phyloP scores from a whole-genome alignment of 768 basidiomycete genomes.

The Amyloporia xantha region DNA sequence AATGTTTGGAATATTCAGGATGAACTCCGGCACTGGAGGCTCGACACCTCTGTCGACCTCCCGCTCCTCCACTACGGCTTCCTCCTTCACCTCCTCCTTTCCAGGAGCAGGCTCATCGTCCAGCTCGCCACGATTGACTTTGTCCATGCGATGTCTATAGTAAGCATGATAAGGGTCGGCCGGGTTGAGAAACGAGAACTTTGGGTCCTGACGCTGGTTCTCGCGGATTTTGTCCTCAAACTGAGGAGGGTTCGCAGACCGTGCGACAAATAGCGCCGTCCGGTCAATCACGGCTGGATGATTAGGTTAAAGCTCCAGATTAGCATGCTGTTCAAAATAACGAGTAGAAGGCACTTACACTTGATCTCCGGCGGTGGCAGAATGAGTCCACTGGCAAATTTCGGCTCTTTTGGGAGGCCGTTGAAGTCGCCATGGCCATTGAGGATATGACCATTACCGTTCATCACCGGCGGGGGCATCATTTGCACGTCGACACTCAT shows the following conservation, averaged over 20 bases:
- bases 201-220: constrained; percentile 92
- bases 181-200: constrained; percentile 97
- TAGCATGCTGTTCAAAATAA: constrained; percentile 2
- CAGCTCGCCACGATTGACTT: constrained; percentile 67
- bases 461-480: constrained; percentile 23
- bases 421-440: constrained; percentile 34
- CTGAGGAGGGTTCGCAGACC: constrained; percentile 86
- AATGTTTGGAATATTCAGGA: constrained; percentile 81
- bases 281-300: constrained; percentile 87
- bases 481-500: constrained; percentile 42
- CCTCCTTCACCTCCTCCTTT: constrained; percentile 35
- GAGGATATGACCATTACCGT: constrained; percentile 36
- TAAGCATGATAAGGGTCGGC: constrained; percentile 98
- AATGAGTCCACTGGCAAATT: constrained; percentile 81
- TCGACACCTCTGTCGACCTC: constrained; percentile 61
- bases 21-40: constrained; percentile 78
- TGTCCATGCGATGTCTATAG: constrained; percentile 88
- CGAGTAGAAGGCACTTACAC: constrained; percentile 41
- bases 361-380: constrained; percentile 95
- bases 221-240: constrained; percentile 98
- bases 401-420: constrained; percentile 27
- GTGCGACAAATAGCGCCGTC: constrained; percentile 86
- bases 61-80: constrained; percentile 29
- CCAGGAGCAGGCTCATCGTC: constrained; percentile 50
- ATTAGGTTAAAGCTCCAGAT: constrained; percentile 7